phyloP scores from a whole-genome alignment of 306 rosid genomes.

The Dryas octopetala region DNA sequence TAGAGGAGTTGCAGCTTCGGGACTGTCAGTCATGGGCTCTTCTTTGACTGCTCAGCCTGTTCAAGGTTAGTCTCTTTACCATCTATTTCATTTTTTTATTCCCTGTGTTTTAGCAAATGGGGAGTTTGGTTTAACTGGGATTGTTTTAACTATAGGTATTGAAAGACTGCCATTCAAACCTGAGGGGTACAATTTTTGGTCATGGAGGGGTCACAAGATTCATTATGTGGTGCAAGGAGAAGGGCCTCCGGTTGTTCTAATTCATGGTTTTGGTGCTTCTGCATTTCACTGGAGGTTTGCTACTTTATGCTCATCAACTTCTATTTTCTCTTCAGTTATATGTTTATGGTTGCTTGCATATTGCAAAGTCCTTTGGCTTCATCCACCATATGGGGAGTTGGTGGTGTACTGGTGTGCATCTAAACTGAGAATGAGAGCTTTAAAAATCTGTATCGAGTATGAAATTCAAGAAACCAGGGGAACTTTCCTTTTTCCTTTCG shows the following conservation, averaged over 20 bases:
- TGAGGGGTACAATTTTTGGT: slow-evolving; percentile 89
- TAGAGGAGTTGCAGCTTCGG: slow-evolving; percentile 74
- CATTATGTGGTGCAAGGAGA: slow-evolving; percentile 95
- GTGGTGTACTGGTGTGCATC: too few species aligned
- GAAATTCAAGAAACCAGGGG: too few species aligned
- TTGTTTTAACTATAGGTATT: slow-evolving; percentile 40
- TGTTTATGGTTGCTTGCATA: not conserved
- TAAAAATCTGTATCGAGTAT: too few species aligned
- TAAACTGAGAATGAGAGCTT: too few species aligned
- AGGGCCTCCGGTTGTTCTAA: slow-evolving; percentile 84
- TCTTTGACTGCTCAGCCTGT: slow-evolving; percentile 49
- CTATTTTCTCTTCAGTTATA: not conserved
- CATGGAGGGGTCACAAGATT: slow-evolving; percentile 84
- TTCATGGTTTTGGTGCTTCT: slow-evolving; percentile 97
- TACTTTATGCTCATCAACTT: slow-evolving; percentile 3
- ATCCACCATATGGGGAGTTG: not conserved
- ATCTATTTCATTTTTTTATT: not conserved
- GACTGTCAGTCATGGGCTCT: slow-evolving; percentile 62
- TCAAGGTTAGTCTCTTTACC: slow-evolving; percentile 46
- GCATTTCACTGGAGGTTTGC: slow-evolving; percentile 86
- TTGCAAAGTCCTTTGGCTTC: not conserved
- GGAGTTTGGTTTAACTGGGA: slow-evolving; percentile 11
- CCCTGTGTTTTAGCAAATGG: not conserved
- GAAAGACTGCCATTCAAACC: slow-evolving; percentile 63
- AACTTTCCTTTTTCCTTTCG: not conserved